Conservation (phyloP, 768 basidiomycete genomes). For the Agrocybe praecox region DNA sequence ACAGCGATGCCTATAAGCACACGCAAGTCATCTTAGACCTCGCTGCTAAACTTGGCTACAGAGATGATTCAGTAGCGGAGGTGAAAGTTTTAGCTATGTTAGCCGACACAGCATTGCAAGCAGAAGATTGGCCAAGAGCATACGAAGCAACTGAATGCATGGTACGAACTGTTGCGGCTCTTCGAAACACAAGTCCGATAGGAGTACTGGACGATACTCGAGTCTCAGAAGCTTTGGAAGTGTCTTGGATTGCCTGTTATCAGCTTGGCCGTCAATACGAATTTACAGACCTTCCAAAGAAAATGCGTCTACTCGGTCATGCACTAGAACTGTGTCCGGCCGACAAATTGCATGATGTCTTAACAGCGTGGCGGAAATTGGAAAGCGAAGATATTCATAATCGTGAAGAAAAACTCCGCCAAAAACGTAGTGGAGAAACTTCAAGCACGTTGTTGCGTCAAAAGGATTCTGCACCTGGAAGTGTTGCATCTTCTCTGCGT, state of each 20-base stretch:
- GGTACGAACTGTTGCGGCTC: constrained; percentile 58
- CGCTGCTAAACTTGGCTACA: constrained; percentile 84
- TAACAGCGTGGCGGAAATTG: constrained; percentile 74
- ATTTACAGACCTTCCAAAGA: constrained; percentile 67
- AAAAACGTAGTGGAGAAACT: constrained; percentile 10
- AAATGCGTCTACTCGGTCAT: constrained; percentile 72
- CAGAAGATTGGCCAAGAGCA: constrained; percentile 77
- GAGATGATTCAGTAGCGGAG: constrained; percentile 71
- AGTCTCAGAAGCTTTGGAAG: constrained; percentile 66
- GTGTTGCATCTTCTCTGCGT: constrained; percentile 55
- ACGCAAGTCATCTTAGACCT: constrained; percentile 91
- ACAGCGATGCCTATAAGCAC: constrained; percentile 88
- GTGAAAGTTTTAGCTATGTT: constrained; percentile 90
- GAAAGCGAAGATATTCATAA: constrained; percentile 65
- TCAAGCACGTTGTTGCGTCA: constrained; percentile 1
- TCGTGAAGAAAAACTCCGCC: constrained; percentile 41
- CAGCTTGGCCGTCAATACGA: constrained; percentile 85
- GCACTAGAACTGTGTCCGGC: constrained; percentile 87
- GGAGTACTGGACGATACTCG: constrained; percentile 35
- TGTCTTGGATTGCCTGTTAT: constrained; percentile 90
- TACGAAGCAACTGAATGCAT: constrained; percentile 74
- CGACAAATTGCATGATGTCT: constrained; percentile 76
- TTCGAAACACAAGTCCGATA: constrained; percentile 37
- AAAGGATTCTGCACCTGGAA: constrained; percentile 26
- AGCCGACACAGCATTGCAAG: constrained; percentile 81